Base-by-base conservation (phyloP, 768 basidiomycete species). In the Asterophora lycoperdoides region DNA sequence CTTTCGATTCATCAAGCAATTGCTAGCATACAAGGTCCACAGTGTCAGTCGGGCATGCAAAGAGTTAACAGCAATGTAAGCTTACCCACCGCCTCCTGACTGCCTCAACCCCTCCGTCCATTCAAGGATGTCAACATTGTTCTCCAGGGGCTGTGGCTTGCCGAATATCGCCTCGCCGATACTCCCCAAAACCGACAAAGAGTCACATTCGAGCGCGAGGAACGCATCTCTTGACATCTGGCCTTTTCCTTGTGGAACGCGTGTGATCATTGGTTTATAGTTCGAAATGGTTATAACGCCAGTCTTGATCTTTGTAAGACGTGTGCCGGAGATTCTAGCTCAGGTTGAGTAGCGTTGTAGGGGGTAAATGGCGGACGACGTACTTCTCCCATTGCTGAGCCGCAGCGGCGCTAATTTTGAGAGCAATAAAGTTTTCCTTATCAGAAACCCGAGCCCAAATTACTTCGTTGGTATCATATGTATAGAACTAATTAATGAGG, bases 381-480 rank as follows among this genome's bases (percentile, higher is more conserved):
- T 46, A 72, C 75, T 53, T 60, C 34, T 64, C 64, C 57, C 74
- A 84, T 14, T 65, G 59, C 26, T 60, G 57, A 11, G 80, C 63
- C 1, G 84, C 83, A 5, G 76, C 68, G 54, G 66, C 70, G 33
- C 71, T 76, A 56, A 89, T 77, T 28, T 77, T 77, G 4, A 80
- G 71, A 4, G 80, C 75, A 14, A 86, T 65, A 11, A 52, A 55
- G 49, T 76, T 56, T 2, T 66, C 51, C 57, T 77, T 81, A 62
- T 89, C 86, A 1, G 84, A 86, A 11, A 81, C 61, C 38, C 67
- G 65, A 1, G 78, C 84, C 86, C 86, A 89, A 14, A 86, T 59
- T 15, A 62, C 61, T n/a, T 71, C 67, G 37, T 74, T 69, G 30
- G 72, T 59, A 5, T 71, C 71, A 53, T 69, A 78, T 6, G 80